Evolutionary conservation across 1,139 yeast genomes (phyloP).

Genomic region (Magnusiomyces clavatus): DNA sequence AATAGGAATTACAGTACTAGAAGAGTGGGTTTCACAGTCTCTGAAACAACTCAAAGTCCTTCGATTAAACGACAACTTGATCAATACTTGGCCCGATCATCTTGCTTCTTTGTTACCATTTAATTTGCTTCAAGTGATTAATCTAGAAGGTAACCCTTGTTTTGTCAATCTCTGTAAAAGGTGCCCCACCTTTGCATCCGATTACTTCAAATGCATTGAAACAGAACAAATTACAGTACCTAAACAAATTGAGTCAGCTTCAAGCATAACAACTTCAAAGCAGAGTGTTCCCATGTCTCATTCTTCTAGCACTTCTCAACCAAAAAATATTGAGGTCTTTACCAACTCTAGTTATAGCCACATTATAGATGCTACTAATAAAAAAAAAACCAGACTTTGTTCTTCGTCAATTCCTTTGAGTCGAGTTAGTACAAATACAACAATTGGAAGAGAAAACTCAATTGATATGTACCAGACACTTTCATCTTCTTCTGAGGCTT

Average conservation of each 20-base stretch:
- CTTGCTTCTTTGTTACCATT: conserved; percentile 20
- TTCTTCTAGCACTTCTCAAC: neutral
- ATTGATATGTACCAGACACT: no score
- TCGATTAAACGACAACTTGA: conserved; percentile 24
- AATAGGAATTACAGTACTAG: conserved; percentile 24
- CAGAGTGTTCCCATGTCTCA: neutral
- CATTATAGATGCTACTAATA: no score
- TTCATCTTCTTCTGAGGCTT: no score
- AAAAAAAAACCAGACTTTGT: no score
- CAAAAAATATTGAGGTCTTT: no score
- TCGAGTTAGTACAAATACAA: no score
- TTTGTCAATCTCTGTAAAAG: conserved; percentile 11
- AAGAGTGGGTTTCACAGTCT: conserved; percentile 26
- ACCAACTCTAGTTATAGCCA: no score
- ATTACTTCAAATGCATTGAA: conserved; percentile 11
- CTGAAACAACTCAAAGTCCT: conserved; percentile 22
- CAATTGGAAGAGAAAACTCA: no score
- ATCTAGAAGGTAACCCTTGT: conserved; percentile 30
- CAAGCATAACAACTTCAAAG: neutral
- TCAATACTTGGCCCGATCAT: conserved; percentile 30
- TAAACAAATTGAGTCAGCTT: neutral
- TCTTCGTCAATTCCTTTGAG: no score
- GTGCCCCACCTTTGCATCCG: conserved; percentile 14
- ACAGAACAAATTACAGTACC: neutral
- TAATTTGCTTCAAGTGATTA: conserved; percentile 23